These are phyloP conservation scores for Xylaria sp. DNA, from an alignment of 2,329 filamentous ascomycete genomes.

Conservation along the genomic window DNA sequence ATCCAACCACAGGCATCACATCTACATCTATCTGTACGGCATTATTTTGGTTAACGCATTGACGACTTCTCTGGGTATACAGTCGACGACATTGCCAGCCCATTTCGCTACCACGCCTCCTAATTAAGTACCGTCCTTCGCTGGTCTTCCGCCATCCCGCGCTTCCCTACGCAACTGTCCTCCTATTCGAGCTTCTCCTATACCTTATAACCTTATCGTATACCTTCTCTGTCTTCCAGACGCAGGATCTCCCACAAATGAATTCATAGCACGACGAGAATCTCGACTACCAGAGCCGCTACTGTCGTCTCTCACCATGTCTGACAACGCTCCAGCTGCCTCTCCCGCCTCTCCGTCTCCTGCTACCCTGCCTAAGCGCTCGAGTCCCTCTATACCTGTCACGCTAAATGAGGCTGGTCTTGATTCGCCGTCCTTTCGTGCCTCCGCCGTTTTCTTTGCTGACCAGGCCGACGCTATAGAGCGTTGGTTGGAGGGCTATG, in stretches of 20 bases:
- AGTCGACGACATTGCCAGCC: background rate
- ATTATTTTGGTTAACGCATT: background rate
- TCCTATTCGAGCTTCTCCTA: background rate
- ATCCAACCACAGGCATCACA: background rate
- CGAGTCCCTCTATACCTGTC: conserved; percentile 71
- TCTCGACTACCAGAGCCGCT: conserved; percentile 6
- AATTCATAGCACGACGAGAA: conserved; percentile 24
- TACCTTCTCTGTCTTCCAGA: background rate
- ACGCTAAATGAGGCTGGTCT: conserved; percentile 93
- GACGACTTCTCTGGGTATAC: background rate
- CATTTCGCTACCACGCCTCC: background rate
- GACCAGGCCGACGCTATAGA: conserved; percentile 94
- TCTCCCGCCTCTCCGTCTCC: conserved; percentile 37
- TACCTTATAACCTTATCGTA: background rate
- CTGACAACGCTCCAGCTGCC: conserved; percentile 41
- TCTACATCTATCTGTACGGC: background rate
- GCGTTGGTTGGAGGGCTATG: conserved; percentile 81
- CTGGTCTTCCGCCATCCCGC: background rate
- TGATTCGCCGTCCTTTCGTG: conserved; percentile 95
- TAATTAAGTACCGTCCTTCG: background rate
- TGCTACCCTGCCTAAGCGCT: conserved; percentile 38
- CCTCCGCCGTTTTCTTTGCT: conserved; percentile 83
- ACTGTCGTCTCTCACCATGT: conserved; percentile 38
- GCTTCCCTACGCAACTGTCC: background rate
- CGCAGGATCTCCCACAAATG: conserved; percentile 27